Evolutionary conservation across 768 basidiomycete genomes (phyloP).

Genomic region (Lentinula sp.): DNA sequence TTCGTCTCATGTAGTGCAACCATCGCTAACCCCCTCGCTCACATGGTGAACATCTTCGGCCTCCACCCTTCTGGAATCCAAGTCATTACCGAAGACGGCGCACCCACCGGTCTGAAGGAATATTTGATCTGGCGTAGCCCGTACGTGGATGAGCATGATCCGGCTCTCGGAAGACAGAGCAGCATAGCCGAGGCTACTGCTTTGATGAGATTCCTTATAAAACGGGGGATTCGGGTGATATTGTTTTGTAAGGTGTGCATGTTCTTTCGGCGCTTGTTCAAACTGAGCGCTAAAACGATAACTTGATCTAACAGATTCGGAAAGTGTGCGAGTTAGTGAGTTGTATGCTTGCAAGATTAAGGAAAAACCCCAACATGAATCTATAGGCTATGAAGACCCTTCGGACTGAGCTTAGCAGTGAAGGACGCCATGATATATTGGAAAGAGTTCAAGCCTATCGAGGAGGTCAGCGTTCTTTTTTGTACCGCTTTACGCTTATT

Average conservation of each 20-base stretch:
- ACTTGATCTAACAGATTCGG: slow-evolving; percentile 55
- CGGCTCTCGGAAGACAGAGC: slow-evolving; percentile 46
- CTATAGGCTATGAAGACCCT: slow-evolving; percentile 74
- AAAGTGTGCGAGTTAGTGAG: slow-evolving; percentile 78
- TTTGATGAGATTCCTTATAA: slow-evolving; percentile 79
- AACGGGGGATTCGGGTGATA: slow-evolving; percentile 72
- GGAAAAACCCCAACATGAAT: background rate
- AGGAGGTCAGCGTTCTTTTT: slow-evolving; percentile 47
- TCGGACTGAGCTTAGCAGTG: slow-evolving; percentile 61
- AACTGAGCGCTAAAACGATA: background rate
- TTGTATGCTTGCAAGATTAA: background rate
- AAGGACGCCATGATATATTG: slow-evolving; percentile 72
- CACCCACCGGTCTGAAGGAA: slow-evolving; percentile 77
- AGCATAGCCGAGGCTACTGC: slow-evolving; percentile 63
- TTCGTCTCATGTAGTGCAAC: slow-evolving; percentile 91
- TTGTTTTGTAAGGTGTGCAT: slow-evolving; percentile 76
- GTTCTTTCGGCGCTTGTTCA: background rate
- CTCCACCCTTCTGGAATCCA: slow-evolving; percentile 55
- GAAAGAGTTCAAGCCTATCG: slow-evolving; percentile 76
- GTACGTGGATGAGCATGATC: slow-evolving; percentile 46
- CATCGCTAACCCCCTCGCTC: slow-evolving; percentile 64
- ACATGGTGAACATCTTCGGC: slow-evolving; percentile 77
- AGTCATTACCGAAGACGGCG: slow-evolving; percentile 73
- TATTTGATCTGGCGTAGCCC: slow-evolving; percentile 76
- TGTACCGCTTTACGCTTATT: background rate